phyloP scores from a whole-genome alignment of 805 yeast species.

The Myxozyma geophila region DNA sequence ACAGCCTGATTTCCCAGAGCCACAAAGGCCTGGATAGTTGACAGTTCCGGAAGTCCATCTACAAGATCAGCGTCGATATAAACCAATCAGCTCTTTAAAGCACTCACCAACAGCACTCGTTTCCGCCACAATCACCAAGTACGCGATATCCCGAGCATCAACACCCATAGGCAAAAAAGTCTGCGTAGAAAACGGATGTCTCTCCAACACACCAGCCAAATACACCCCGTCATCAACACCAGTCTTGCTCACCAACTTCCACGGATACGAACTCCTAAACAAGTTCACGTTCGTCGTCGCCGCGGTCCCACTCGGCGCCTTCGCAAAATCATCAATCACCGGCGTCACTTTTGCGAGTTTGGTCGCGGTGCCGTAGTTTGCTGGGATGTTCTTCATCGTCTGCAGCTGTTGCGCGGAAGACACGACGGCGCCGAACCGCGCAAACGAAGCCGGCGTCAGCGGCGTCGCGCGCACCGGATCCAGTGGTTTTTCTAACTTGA shows the following conservation, averaged over 20 bases:
- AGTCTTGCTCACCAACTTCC: conserved; percentile 53
- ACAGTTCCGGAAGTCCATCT: conserved; percentile 63
- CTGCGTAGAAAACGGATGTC: conserved; percentile 89
- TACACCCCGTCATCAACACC: conserved; percentile 44
- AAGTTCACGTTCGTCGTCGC: conserved; percentile 78
- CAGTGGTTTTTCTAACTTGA: conserved; percentile 6
- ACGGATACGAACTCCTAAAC: conserved; percentile 79
- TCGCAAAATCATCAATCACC: conserved; percentile 55
- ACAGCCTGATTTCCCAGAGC: conserved; percentile 86
- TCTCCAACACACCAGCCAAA: conserved; percentile 71
- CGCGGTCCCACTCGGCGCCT: conserved; percentile 53
- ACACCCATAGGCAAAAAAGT: conserved; percentile 91
- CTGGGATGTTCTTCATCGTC: conserved; percentile 54
- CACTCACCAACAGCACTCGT: conserved; percentile 45
- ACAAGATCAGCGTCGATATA: conserved; percentile 39
- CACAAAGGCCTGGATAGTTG: conserved; percentile 65
- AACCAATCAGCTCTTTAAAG: neutral
- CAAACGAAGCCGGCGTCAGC: conserved; percentile 69
- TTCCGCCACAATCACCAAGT: conserved; percentile 79
- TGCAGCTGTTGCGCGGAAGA: conserved; percentile 75
- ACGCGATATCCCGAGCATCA: conserved; percentile 54
- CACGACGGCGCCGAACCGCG: conserved; percentile 73
- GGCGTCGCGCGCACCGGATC: conserved; percentile 54
- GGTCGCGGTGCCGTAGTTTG: conserved; percentile 93
- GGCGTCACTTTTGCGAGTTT: conserved; percentile 77